Evolutionary conservation across 176 grass and related monocot genomes (phyloP).

Genomic region (Phragmites australis): DNA sequence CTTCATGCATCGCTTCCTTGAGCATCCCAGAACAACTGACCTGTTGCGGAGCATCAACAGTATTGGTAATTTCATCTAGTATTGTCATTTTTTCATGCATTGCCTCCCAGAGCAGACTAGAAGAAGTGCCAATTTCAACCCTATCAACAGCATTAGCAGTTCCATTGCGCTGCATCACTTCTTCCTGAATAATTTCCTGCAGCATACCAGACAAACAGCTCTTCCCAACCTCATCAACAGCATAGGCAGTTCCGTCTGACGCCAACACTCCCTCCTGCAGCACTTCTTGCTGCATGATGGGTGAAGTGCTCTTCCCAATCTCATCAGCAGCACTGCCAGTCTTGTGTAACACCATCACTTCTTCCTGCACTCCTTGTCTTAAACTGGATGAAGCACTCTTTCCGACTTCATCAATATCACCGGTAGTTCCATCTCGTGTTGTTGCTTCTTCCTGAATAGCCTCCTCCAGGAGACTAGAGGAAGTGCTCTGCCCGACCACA

Average conservation of each 20-base stretch:
- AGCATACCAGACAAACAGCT: background rate
- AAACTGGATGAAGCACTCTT: slow-evolving; percentile 16
- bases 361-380: slow-evolving; percentile 12
- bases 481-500: slow-evolving; percentile 22
- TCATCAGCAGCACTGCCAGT: background rate
- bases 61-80: slow-evolving; percentile 3
- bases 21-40: slow-evolving; percentile 9
- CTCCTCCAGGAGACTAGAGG: slow-evolving; percentile 11
- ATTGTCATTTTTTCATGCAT: background rate
- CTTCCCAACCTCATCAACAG: background rate
- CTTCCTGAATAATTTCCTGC: slow-evolving; percentile 30
- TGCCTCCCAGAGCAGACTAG: background rate
- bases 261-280: background rate
- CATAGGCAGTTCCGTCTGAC: background rate
- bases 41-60: background rate
- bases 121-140: slow-evolving; percentile 20
- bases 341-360: background rate
- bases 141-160: background rate
- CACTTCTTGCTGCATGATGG: background rate
- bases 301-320: slow-evolving; percentile 2
- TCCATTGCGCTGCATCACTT: slow-evolving; percentile 4
- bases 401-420: slow-evolving; percentile 5
- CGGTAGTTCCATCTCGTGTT: background rate
- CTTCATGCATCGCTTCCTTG: slow-evolving; percentile 41
- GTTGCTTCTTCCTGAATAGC: slow-evolving; percentile 27